Evolutionary conservation across 352 stramenopile species (phyloP), one percentile per base, ranked within the genome.

Genomic region (Globisporangium parvum): DNA sequence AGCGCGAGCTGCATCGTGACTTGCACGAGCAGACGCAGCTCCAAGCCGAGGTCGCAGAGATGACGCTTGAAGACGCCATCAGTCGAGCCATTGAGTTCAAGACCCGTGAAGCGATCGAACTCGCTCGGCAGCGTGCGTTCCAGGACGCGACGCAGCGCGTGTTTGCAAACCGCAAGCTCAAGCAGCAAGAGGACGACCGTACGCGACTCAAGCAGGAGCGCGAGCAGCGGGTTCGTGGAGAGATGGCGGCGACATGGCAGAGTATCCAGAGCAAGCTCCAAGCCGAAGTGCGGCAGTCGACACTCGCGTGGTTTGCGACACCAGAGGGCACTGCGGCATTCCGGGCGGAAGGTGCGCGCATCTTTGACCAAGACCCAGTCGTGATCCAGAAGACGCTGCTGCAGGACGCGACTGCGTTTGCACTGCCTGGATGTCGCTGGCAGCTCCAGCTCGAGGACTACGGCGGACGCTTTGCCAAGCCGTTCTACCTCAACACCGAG

Each of bases 401-500:
- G 1, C 52, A 67, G n/a, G 65, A 83, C 41, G 60, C 76, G 1
- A 49, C 66, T 3, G 51, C 56, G 47, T 71, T 64, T 37, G 53
- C 24, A 3, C 48, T 71, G 3, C 63, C 61, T 6, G 73, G 75
- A 0, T 91, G 80, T 57, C 63, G 52, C 4, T 91, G 78, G 77
- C 74, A 88, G 33, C 55, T 87, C 24, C 68, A 72, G 1, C 61
- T 91, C 3, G 76, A 86, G 18, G 74, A 75, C 33, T 79, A 80
- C 33, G 73, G 78, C 12, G 60, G 65, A 6, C 67, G 71, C 14
- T 70, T 76, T n/a, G 70, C 80, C 31, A 88, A 91, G 45, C 66
- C 77, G 0, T 87, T 80, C 52, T 91, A 84, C 45, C 60, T 87
- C 14, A 84, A 91, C 60, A 66, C 51, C 0, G 65, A 83, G 53